Conservation (phyloP, 2,329 filamentous ascomycete species). For the Fusarium tricinctum region DNA sequence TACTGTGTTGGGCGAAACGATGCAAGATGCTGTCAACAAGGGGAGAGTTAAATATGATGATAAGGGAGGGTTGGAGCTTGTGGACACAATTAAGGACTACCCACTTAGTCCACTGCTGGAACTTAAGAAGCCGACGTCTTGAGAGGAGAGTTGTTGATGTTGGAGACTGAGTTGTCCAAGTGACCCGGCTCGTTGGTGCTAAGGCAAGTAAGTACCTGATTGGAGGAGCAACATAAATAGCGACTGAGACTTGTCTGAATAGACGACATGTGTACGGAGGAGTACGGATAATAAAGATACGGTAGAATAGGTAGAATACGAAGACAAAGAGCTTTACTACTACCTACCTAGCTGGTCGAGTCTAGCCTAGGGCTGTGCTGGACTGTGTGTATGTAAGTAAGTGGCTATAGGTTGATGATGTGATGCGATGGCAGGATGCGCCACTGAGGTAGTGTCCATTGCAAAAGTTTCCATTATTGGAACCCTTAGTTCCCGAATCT, state of each 20-base stretch:
- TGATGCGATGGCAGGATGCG: slow-evolving; percentile 8
- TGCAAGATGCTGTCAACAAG: slow-evolving; percentile 70
- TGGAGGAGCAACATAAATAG: slow-evolving; percentile 1
- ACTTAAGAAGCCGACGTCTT: slow-evolving; percentile 1
- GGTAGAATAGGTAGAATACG: not conserved
- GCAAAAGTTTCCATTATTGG: slow-evolving; percentile 43
- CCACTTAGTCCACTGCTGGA: not conserved
- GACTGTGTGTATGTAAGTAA: too few relatives aligned
- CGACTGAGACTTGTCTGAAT: not conserved
- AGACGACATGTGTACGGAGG: not conserved
- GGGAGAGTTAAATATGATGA: slow-evolving; percentile 70
- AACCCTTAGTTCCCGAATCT: slow-evolving; percentile 39
- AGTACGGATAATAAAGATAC: not conserved
- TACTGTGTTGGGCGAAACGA: slow-evolving; percentile 64
- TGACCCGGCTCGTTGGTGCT: not conserved
- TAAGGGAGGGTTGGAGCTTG: slow-evolving; percentile 62
- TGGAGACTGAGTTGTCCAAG: too few relatives aligned
- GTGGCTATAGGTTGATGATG: not conserved
- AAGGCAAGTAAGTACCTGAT: not conserved
- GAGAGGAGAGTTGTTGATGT: not conserved
- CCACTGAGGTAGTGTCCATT: slow-evolving; percentile 38
- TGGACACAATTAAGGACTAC: slow-evolving; percentile 40
- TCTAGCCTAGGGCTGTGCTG: slow-evolving; percentile 2
- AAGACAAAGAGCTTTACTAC: not conserved
- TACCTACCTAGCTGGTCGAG: not conserved